Percentiles rank a stretch among this genome's conserved stretches.
phyloP scores from a whole-genome alignment of 164 flowering plant genomes.

The Tetrastigma voinierianum region DNA sequence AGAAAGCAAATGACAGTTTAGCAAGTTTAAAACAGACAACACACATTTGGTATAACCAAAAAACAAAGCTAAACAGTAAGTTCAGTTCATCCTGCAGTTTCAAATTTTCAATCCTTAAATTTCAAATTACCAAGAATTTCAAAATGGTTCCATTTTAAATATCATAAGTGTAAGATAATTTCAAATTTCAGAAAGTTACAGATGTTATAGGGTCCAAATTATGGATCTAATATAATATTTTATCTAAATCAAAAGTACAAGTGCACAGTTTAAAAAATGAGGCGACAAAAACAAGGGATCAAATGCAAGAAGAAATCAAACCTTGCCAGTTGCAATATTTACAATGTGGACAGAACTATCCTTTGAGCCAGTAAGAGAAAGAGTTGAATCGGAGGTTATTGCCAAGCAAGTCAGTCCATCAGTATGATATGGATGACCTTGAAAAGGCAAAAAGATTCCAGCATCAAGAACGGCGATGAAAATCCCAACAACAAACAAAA shows the following conservation, averaged over 20 bases:
- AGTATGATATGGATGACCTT: conserved; percentile 84
- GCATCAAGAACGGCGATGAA: neutral
- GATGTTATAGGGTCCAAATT: too few species aligned
- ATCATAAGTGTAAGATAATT: too few species aligned
- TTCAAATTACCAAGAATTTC: too few species aligned
- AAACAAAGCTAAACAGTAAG: too few species aligned
- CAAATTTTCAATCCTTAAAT: too few species aligned
- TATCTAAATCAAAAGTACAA: neutral
- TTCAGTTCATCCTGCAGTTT: too few species aligned
- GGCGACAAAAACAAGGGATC: neutral
- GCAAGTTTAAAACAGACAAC: too few species aligned
- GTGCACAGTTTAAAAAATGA: neutral
- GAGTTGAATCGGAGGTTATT: conserved; percentile 65
- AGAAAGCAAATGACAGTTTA: too few species aligned
- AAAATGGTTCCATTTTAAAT: too few species aligned
- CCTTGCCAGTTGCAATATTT: conserved; percentile 79
- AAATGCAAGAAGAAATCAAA: conserved; percentile 18
- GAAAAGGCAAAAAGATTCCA: conserved; percentile 1
- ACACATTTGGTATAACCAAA: too few species aligned
- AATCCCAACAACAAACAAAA: neutral
- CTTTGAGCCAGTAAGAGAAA: conserved; percentile 74
- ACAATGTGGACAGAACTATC: conserved; percentile 76
- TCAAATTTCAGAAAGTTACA: too few species aligned
- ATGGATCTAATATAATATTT: neutral
- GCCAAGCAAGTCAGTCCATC: conserved; percentile 80